Percentiles rank a stretch among this genome's conserved stretches.
Conservation (phyloP, 768 basidiomycete genomes). For the Hericium alpestre region DNA sequence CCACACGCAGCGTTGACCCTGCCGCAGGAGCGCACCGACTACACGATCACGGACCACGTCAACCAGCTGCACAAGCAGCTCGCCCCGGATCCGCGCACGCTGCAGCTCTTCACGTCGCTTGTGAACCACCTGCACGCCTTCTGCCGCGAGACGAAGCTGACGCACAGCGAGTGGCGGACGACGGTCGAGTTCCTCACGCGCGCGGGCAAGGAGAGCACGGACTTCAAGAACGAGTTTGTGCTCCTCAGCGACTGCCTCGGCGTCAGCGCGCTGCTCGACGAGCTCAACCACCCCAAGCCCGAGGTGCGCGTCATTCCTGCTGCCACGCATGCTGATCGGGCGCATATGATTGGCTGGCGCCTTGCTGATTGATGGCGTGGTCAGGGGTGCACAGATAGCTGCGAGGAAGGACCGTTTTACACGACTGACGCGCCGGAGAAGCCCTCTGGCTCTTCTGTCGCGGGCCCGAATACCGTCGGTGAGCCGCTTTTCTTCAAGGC, state of each 20-base stretch:
- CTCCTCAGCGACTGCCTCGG: constrained; percentile 30
- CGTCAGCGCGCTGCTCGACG: constrained; percentile 27
- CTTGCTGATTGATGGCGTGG: not conserved
- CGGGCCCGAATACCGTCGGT: constrained; percentile 19
- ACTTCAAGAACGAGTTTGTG: constrained; percentile 29
- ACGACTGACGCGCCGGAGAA: constrained; percentile 21
- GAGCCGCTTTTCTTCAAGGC: constrained; percentile 27
- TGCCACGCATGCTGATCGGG: not conserved
- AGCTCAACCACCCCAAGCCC: constrained; percentile 25
- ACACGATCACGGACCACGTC: constrained; percentile 27
- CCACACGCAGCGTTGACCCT: not conserved
- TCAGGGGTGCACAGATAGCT: constrained; percentile 23
- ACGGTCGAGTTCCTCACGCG: constrained; percentile 28
- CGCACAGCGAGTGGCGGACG: constrained; percentile 28
- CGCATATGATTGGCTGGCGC: not conserved
- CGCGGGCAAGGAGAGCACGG: constrained; percentile 29
- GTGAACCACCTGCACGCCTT: constrained; percentile 27
- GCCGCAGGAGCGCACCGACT: constrained; percentile 17
- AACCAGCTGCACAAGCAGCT: constrained; percentile 21
- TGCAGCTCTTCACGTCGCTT: constrained; percentile 21
- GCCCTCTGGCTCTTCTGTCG: constrained; percentile 19
- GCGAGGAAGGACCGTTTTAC: constrained; percentile 27
- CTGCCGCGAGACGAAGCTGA: constrained; percentile 25
- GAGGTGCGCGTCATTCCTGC: constrained; percentile 6
- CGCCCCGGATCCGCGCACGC: constrained; percentile 20